These are phyloP conservation scores for Picea abies DNA, from an alignment of 83 land plant genomes.

Conservation along the genomic window DNA sequence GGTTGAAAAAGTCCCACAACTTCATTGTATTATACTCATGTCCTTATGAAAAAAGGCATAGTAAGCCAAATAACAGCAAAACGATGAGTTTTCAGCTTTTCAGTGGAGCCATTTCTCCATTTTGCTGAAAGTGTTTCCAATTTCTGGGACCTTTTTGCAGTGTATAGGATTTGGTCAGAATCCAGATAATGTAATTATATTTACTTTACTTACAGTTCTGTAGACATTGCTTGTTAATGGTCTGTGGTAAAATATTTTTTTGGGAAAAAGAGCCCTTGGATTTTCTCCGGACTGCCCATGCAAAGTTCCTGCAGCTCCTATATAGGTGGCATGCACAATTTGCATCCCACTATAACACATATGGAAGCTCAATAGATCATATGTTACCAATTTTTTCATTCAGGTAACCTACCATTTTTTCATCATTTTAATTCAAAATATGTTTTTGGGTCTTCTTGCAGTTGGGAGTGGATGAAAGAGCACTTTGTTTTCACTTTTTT, in stretches of 20 bases:
- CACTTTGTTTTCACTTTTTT: neutral
- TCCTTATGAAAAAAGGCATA: neutral
- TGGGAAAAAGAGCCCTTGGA: neutral
- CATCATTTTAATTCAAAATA: neutral
- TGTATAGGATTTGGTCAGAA: neutral
- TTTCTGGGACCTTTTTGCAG: neutral
- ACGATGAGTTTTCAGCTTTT: slow-evolving; percentile 9
- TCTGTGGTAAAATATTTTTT: neutral
- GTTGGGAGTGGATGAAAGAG: neutral
- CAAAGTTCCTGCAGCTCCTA: neutral
- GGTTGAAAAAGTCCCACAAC: neutral
- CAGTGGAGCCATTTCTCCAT: slow-evolving; percentile 15
- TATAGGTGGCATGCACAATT: neutral
- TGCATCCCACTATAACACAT: neutral
- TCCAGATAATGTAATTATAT: slow-evolving; percentile 10
- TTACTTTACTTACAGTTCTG: neutral
- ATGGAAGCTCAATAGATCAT: neutral
- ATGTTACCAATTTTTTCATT: neutral
- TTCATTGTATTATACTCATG: neutral
- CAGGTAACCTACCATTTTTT: neutral
- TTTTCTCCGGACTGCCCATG: neutral
- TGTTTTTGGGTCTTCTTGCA: slow-evolving; percentile 7
- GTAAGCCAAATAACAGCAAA: neutral
- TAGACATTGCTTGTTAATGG: neutral
- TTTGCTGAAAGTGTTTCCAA: slow-evolving; percentile 4